Evolutionary conservation across 1,284 basidiomycete species (phyloP), one percentile per base, ranked within the genome.

Genomic region (Cutaneotrichosporon cavernicola): DNA sequence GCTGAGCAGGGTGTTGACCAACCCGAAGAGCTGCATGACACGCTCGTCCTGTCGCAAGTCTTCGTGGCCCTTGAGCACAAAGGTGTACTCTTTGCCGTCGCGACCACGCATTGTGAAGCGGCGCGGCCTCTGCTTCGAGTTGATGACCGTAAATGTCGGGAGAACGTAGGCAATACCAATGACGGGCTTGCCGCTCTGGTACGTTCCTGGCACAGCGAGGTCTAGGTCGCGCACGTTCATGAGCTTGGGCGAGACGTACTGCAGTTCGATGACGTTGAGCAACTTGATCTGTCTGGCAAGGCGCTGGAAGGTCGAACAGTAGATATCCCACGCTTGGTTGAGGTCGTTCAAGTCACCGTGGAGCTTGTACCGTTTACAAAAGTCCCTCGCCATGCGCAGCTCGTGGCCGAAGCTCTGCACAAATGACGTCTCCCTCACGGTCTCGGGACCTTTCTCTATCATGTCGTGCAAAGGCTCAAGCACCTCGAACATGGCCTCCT

Each of bases 261-360:
- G 96, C 71, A 99, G 82, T 77, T 99, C 97, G 60, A 99, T 85
- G 6, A 92, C 90, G 36, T 91, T 94, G 51, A 97, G 84, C 62
- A 91, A 87, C 34, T 93, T 92, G 61, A 99, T 81, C 74, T 95
- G 93, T 81, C 97, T 97, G 76, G 97, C 90, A 65, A 99, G 90
- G 77, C 94, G 93, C 81, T 93, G 92, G 85, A 99, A 99, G 36
- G 97, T 90, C 90, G 89, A 88, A 75, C 97, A 99, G 81, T 99
- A 99, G 34, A 99, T 91, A 75, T 99, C 97, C 97, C 97, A 99
- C n/a, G 97, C 97, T 77, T 92, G 93, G 76, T 98, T 97, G 62
- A 99, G 83, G 75, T 99, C 94, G 64, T 87, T 88, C 63, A 88
- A 86, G 76, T 99, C 95, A 46, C 91, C 91, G 74, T 91, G 91